Percentiles rank a stretch among this genome's conserved stretches.
phyloP scores from a whole-genome alignment of 306 rosid genomes.

The Astragalus glycyphyllos region DNA sequence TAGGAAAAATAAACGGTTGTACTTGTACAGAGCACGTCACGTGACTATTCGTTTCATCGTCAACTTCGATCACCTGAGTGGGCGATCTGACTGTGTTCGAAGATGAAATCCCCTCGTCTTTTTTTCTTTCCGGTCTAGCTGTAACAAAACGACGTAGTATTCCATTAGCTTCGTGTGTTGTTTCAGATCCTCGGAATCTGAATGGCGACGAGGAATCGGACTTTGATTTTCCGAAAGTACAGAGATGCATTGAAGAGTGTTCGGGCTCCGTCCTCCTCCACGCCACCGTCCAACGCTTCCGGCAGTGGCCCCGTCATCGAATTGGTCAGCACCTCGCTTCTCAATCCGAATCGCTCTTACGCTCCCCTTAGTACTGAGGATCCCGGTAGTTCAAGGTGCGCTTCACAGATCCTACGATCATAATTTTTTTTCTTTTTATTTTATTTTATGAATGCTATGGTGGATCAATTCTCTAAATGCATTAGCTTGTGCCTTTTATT shows the following conservation, averaged over 20 bases:
- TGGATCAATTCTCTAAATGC: constrained; percentile 35
- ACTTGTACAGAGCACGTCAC: constrained; percentile 47
- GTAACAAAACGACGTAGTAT: constrained; percentile 41
- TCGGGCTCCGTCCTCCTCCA: constrained; percentile 65
- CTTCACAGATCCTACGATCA: constrained; percentile 41
- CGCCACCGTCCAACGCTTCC: constrained; percentile 51
- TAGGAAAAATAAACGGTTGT: constrained; percentile 8
- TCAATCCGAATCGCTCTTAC: constrained; percentile 79
- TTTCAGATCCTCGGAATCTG: constrained; percentile 45
- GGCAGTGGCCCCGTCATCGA: constrained; percentile 83
- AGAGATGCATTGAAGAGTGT: constrained; percentile 86
- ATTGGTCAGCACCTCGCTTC: constrained; percentile 80
- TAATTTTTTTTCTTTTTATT: neutral
- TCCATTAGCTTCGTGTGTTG: constrained; percentile 1
- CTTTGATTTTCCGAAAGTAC: constrained; percentile 61
- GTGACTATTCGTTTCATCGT: constrained; percentile 45
- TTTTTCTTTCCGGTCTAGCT: constrained; percentile 24
- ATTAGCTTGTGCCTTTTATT: neutral
- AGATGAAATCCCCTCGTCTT: neutral
- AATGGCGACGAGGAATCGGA: constrained; percentile 82
- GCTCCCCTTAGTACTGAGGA: constrained; percentile 94
- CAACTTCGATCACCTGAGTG: constrained; percentile 46
- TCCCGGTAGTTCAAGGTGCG: constrained; percentile 88
- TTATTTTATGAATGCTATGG: neutral
- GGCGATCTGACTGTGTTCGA: constrained; percentile 20